Percentiles rank a stretch among this genome's conserved stretches.
phyloP scores from a whole-genome alignment of 1,139 yeast species.

The Diutina mesorugosa region DNA sequence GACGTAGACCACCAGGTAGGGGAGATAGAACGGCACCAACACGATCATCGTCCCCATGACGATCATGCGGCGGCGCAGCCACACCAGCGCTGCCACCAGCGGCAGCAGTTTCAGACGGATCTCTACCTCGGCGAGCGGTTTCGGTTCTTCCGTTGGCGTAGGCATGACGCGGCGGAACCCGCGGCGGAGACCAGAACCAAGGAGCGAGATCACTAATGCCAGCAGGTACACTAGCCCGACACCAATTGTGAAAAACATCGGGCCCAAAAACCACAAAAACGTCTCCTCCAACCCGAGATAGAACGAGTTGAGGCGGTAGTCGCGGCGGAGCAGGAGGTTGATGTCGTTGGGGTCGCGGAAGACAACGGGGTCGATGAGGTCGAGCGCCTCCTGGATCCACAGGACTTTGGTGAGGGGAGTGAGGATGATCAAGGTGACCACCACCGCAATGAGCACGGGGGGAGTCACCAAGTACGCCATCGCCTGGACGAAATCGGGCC shows the following conservation, averaged over 20 bases:
- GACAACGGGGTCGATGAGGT: slow-evolving; percentile 46
- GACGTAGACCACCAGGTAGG: slow-evolving; percentile 67
- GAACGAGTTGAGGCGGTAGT: slow-evolving; percentile 23
- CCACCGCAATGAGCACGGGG: not conserved
- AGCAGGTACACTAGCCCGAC: slow-evolving; percentile 9
- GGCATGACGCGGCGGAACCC: not conserved
- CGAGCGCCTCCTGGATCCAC: slow-evolving; percentile 12
- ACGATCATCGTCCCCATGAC: not conserved
- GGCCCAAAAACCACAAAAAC: slow-evolving; percentile 44
- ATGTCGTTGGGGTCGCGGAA: slow-evolving; percentile 24
- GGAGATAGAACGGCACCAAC: slow-evolving; percentile 46
- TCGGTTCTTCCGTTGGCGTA: not conserved
- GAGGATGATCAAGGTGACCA: not conserved
- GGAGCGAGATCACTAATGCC: slow-evolving; percentile 3
- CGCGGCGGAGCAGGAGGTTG: slow-evolving; percentile 13
- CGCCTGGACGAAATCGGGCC: slow-evolving; percentile 39
- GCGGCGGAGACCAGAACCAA: slow-evolving; percentile 1
- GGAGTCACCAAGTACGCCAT: slow-evolving; percentile 18
- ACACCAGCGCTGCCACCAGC: not conserved
- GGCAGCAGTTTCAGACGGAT: not conserved
- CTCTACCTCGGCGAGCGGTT: not conserved
- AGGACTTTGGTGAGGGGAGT: not conserved
- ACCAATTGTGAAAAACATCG: slow-evolving; percentile 41
- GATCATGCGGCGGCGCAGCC: not conserved
- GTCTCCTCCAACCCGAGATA: slow-evolving; percentile 58